A percentile compares a stretch with the other conserved stretches of the same genome.
phyloP scores from a whole-genome alignment of 768 basidiomycete species.

The Tricholoma bakamatsutake region DNA sequence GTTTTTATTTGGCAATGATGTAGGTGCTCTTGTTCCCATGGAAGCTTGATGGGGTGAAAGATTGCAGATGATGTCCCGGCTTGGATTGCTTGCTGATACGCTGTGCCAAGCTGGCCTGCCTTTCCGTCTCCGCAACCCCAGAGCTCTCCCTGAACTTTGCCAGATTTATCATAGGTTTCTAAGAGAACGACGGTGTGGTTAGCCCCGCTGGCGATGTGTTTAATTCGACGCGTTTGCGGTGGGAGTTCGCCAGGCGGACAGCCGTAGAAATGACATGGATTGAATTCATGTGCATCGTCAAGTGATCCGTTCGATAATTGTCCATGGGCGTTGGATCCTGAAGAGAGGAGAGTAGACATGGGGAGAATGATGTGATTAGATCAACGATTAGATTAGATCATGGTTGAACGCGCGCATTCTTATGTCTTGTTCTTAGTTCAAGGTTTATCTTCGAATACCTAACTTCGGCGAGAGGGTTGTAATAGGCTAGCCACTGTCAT shows the following conservation, averaged over 20 bases:
- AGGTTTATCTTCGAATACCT: too few species aligned
- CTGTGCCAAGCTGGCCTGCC: conserved; percentile 65
- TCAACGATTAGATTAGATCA: conserved; percentile 5
- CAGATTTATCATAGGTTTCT: conserved; percentile 19
- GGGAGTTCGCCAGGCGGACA: conserved; percentile 25
- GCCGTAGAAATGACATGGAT: conserved; percentile 32
- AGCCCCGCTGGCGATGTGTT: conserved; percentile 61
- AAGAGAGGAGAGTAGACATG: conserved; percentile 13
- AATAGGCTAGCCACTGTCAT: too few species aligned
- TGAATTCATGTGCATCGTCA: conserved; percentile 42
- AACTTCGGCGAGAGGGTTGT: too few species aligned
- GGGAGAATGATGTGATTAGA: background rate
- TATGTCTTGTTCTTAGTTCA: background rate
- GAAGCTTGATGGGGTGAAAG: conserved; percentile 46
- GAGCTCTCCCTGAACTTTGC: conserved; percentile 30
- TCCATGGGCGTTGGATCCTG: conserved; percentile 44
- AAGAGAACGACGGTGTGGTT: conserved; percentile 76
- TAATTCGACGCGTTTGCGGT: conserved; percentile 25
- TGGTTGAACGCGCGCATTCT: too few species aligned
- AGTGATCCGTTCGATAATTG: conserved; percentile 41
- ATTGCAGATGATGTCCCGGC: conserved; percentile 19
- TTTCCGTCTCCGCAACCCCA: conserved; percentile 76
- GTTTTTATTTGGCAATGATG: conserved; percentile 37
- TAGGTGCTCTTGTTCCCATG: conserved; percentile 28
- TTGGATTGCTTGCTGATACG: conserved; percentile 18